Evolutionary conservation across 805 yeast genomes (phyloP).

Genomic region (Lipomyces yamadae): DNA sequence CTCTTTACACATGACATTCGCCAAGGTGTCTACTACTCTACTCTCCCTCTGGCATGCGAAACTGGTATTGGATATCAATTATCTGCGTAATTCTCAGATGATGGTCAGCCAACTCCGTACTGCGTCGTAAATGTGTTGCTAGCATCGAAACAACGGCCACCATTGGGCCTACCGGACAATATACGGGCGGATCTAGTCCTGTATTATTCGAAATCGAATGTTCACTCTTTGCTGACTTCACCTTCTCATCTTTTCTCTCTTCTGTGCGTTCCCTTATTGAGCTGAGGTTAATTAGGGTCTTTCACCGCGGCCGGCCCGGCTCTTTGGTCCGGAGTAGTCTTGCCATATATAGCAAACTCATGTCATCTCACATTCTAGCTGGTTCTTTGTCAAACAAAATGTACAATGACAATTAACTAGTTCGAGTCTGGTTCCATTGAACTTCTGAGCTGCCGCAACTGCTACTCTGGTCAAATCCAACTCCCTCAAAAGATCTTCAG

Average conservation of each 20-base stretch:
- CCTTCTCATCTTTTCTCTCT: not conserved
- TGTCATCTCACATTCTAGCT: not conserved
- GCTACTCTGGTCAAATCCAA: too few relatives aligned
- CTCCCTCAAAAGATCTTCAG: not conserved
- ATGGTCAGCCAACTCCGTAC: too few relatives aligned
- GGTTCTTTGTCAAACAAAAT: not conserved
- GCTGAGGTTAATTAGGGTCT: too few relatives aligned
- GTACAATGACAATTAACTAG: not conserved
- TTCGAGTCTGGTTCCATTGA: not conserved
- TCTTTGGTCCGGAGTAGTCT: not conserved
- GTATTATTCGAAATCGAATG: not conserved
- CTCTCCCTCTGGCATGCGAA: too few relatives aligned
- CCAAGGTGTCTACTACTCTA: too few relatives aligned
- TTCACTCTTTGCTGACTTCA: not conserved
- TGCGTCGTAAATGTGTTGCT: too few relatives aligned
- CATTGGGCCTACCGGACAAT: not conserved
- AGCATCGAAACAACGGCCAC: too few relatives aligned
- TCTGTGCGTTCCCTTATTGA: slow-evolving; percentile 5
- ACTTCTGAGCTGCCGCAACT: not conserved
- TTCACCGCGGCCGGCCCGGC: not conserved
- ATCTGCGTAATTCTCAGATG: too few relatives aligned
- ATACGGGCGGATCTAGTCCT: slow-evolving; percentile 1
- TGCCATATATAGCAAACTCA: not conserved
- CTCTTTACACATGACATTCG: too few relatives aligned
- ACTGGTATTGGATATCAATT: too few relatives aligned